A percentile compares a stretch with the other conserved stretches of the same genome.
phyloP scores from a whole-genome alignment of 164 flowering plant genomes.

The Berberis vulgaris region DNA sequence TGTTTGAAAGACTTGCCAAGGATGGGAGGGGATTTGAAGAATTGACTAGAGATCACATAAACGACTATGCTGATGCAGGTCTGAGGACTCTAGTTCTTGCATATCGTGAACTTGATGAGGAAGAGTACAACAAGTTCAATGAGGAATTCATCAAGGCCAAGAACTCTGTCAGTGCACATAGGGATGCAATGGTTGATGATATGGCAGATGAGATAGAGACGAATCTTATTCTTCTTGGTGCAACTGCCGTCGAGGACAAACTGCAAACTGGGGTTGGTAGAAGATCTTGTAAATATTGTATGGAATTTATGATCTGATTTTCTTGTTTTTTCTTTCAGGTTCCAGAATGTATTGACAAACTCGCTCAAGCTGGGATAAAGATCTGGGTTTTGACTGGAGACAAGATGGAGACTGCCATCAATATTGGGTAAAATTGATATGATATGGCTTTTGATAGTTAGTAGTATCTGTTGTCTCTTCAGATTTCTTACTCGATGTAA shows the following conservation, averaged over 20 bases:
- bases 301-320: not conserved
- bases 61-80: constrained; percentile 93
- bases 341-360: constrained; percentile 92
- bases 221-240: constrained; percentile 90
- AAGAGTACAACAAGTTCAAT: constrained; percentile 53
- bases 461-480: not conserved
- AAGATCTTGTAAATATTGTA: not conserved
- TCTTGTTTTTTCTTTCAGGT: constrained; percentile 33
- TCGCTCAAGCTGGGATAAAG: constrained; percentile 94
- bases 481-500: constrained; percentile 16
- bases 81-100: constrained; percentile 88
- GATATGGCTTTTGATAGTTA: not conserved
- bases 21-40: constrained; percentile 61
- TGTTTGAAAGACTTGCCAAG: constrained; percentile 81
- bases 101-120: constrained; percentile 68
- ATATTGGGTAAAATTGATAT: constrained; percentile 65
- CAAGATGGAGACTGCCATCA: constrained; percentile 98
- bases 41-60: constrained; percentile 59
- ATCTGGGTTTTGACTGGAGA: constrained; percentile 98
- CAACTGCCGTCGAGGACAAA: constrained; percentile 98
- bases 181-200: constrained; percentile 62
- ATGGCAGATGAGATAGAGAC: constrained; percentile 60
- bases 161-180: constrained; percentile 64
- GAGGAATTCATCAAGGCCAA: constrained; percentile 59
- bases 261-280: constrained; percentile 88